phyloP scores from a whole-genome alignment of 1,284 basidiomycete species.

The Tilletia walkeri region DNA sequence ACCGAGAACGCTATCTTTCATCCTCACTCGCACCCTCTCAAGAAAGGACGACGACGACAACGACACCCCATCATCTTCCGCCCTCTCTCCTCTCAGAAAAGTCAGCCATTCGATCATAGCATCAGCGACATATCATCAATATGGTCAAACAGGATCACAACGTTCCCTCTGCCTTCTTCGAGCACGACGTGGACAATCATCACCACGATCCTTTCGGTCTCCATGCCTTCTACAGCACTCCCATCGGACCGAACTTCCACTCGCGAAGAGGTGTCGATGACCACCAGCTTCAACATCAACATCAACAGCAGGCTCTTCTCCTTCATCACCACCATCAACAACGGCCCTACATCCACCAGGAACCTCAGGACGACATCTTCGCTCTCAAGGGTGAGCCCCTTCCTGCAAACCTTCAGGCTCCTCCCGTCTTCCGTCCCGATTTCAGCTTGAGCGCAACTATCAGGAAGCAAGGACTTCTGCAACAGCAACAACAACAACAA shows the following conservation, averaged over 20 bases:
- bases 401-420: not conserved
- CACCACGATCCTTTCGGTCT: conserved; percentile 7
- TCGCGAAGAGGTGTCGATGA: not conserved
- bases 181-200: not conserved
- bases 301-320: not conserved
- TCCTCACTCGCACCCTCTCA: too few species aligned
- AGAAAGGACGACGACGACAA: too few species aligned
- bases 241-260: conserved; percentile 11
- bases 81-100: not conserved
- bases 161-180: conserved; percentile 11
- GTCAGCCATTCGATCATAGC: too few species aligned
- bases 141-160: conserved; percentile 16
- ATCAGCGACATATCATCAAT: not conserved
- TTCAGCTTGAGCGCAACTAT: not conserved
- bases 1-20: too few species aligned
- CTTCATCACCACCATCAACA: not conserved
- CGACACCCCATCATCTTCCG: not conserved
- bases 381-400: conserved; percentile 24
- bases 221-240: conserved; percentile 1
- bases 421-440: not conserved
- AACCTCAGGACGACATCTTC: conserved; percentile 25
- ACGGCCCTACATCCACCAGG: conserved; percentile 9
- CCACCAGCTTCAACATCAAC: not conserved
- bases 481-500: not conserved
- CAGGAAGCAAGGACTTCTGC: not conserved